Evolutionary conservation across 306 rosid species (phyloP).

Genomic region (Vigna hirtella): DNA sequence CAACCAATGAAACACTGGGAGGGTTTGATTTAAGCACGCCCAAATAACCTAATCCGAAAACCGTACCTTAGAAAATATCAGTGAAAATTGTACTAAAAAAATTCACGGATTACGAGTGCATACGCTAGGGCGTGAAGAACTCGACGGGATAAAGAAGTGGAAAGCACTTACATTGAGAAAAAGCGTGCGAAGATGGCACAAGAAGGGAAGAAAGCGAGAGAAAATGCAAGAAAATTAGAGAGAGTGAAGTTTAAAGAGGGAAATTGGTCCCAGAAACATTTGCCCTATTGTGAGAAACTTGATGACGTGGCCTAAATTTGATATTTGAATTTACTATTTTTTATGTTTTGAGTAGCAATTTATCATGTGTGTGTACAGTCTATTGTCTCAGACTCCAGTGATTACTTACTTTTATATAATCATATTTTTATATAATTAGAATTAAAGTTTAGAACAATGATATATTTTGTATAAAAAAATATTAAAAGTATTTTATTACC

Average conservation of each 20-base stretch:
- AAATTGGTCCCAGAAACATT: background rate
- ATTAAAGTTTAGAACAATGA: too few species aligned
- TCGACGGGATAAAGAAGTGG: constrained; percentile 31
- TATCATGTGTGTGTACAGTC: background rate
- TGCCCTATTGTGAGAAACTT: constrained; percentile 42
- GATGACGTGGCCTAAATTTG: background rate
- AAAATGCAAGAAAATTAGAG: background rate
- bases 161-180: constrained; percentile 50
- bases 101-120: background rate
- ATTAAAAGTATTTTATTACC: too few species aligned
- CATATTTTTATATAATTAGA: too few species aligned
- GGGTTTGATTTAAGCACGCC: background rate
- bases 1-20: background rate
- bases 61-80: constrained; percentile 3
- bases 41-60: constrained; percentile 33
- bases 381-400: background rate
- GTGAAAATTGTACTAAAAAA: constrained; percentile 18
- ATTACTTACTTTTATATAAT: background rate
- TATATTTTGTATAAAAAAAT: too few species aligned
- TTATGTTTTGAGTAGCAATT: background rate
- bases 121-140: background rate
- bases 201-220: background rate
- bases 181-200: constrained; percentile 7
- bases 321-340: background rate
- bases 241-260: background rate